Base-by-base conservation (phyloP, 257 asterid species). In the Penstemon newberryi region DNA sequence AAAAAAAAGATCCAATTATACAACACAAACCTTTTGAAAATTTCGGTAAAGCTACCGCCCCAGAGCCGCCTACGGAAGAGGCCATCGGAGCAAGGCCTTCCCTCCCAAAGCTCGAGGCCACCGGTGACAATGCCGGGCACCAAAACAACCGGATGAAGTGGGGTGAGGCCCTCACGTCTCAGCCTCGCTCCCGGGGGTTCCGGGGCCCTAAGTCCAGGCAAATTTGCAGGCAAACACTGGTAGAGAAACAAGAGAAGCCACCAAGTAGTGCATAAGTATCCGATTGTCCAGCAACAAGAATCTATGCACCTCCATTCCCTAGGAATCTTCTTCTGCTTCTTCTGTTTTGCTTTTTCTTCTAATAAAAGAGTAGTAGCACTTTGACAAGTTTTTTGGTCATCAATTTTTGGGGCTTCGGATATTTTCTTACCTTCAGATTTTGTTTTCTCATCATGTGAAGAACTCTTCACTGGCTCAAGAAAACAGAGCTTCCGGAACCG, bases 101-200 rank as follows among this genome's bases (percentile, higher is more conserved):
- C 96, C 77, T 92, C 96, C 98, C 98, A 89, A 4, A 92, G 90
- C 86, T 89, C 98, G 7, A 92, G 95, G 4, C 96, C 96, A 2
- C 96, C 96, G n/a, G 96, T 89, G 70, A 92, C 88, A 82, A 89
- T 87, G 78, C 96, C 96, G 33, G 96, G 96, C 54, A 89, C 92
- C 70, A 92, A 69, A 47, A 92, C 89, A 9, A 92, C 87, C 12
- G 98, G 98, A 65, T 92, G 96, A 47, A 64, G 73, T 0, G 90
- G 84, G 7, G 85, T 52, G 65, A 86, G 42, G 9, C 96, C 96
- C 0, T 82, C 80, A 5, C 89, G 80, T 41, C 80, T 78, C 72
- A 89, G 87, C 79, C 89, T 49, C 6, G 66, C 77, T 5, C 96
- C 95, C 5, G 93, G 95, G 3, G 87, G 61, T 40, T 91, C 97